Base-by-base conservation (phyloP, 352 stramenopile genomes). In the Stramenopiles sp. region DNA sequence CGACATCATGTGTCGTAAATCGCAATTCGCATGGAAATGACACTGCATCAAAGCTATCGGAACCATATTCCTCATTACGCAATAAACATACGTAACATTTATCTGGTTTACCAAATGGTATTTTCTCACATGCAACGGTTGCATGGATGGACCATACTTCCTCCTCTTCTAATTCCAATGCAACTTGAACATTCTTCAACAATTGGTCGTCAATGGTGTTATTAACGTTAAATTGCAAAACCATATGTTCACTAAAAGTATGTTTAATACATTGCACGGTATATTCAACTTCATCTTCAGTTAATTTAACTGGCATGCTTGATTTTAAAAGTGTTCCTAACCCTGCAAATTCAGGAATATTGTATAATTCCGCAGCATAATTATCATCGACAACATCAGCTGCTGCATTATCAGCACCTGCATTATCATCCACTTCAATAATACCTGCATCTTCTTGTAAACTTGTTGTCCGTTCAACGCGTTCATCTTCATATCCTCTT, bases 161-260 rank as follows among this genome's bases (percentile, higher is more conserved):
- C 31, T 93, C 90, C 31, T 87, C 87, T 74, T 96, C 91, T 84
- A 91, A 90, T 1, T 90, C 88, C 73, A 95, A 90, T 53, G 95
- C 92, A 32, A 98, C 87, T 1, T 86, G 93, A 29, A 97, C 91
- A 81, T 98, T 94, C 0, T 92, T 89, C 78, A 99, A 86, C 32
- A 96, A 87, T 87, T 99, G 95, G 79, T 98, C 94, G 78, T 97
- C 95, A 77, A 99, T 94, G 0, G 96, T 99, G 88, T 99, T 99
- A 74, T 94, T 88, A 79, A 99, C 91, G 63, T 89, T 91, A 83
- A 99, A 99, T 87, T 99, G 88, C 29, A 96, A 81, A 23, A 99
- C 95, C 73, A 99, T 87, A 84, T 98, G 92, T 53, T 93, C 84
- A 27, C 90, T 83, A 74, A 99, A 98, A 63, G 99, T 91, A 83